Base-by-base conservation (phyloP, 768 basidiomycete genomes). In the Terana coerulea region DNA sequence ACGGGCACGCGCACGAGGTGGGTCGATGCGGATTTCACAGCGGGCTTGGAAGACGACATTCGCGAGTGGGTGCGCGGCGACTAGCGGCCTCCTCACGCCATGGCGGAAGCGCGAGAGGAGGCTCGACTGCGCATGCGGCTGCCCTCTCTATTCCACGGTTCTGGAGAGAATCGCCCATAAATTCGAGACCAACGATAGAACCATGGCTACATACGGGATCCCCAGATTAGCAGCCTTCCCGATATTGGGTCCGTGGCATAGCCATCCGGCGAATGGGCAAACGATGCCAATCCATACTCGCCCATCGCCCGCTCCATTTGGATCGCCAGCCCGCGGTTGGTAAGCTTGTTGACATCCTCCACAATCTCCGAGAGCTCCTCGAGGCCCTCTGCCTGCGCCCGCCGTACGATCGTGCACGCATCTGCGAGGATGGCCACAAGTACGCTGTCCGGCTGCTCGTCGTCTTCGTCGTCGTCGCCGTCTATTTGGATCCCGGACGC, bases 61-160 rank as follows among this genome's bases (percentile, higher is more conserved):
- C 60, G 1, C 69, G 69, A 5, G 54, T 41, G n/a, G 64, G 59
- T 8, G 60, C 60, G 4, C 37, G 17, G 1, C 4, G 26, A 57
- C 59, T 11, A 59, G 53, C 5, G 61, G 53, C 5, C 56, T 58
- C 36, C 41, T 30, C 15, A 61, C 41, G 26, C 57, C 58, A 6
- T 59, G 56, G 15, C 60, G 56, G 59, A 74, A 74, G 31, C 71
- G 69, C 12, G 69, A 57, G 21, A 71, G 65, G 1, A 60, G 64
- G 2, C 66, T 67, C 17, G 65, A 62, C 4, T 47, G 31, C 7
- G 65, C 53, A 47, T 69, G 67, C 0, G 67, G 67, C 22, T 53
- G 51, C 15, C 39, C 3, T 59, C 59, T 15, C 42, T 36, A 5
- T 51, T 59, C 67, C 67, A 68, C 22, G 66, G 52, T 15, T 39